Evolutionary conservation across 1,284 basidiomycete species (phyloP).

Genomic region (Sporisorium reilianum): DNA sequence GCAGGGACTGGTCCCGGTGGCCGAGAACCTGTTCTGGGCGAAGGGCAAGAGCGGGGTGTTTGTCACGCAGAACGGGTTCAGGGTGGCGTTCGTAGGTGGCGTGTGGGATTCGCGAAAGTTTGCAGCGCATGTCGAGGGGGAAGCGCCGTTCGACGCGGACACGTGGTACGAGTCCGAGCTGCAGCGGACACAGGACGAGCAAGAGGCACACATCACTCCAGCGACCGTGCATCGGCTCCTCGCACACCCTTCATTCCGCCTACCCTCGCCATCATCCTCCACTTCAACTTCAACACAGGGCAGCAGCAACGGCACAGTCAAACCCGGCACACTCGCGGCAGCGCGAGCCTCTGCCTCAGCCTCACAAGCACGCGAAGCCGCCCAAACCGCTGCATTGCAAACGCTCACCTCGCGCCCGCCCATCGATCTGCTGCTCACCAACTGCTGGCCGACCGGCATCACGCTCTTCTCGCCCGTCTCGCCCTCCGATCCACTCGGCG

Average conservation of each 20-base stretch:
- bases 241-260: conserved; percentile 38
- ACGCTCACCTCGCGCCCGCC: conserved; percentile 30
- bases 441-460: conserved; percentile 59
- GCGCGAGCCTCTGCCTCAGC: conserved; percentile 36
- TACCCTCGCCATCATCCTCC: conserved; percentile 12
- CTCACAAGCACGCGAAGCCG: conserved; percentile 16
- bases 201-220: conserved; percentile 27
- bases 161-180: conserved; percentile 19
- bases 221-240: conserved; percentile 35
- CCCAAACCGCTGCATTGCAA: conserved; percentile 24
- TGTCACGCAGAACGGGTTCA: conserved; percentile 21
- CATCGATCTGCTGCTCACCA: conserved; percentile 63
- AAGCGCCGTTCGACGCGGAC: conserved; percentile 12
- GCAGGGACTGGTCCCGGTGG: conserved; percentile 23
- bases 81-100: conserved; percentile 57
- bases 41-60: conserved; percentile 54
- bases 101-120: conserved; percentile 29
- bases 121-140: conserved; percentile 12
- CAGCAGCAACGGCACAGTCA: conserved; percentile 11
- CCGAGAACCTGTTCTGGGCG: conserved; percentile 50
- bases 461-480: conserved; percentile 43
- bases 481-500: conserved; percentile 20
- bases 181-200: conserved; percentile 17
- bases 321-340: conserved; percentile 54
- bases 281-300: not conserved